Evolutionary conservation across 2,329 filamentous ascomycete genomes (phyloP).

Genomic region (Diaporthe ampelina): DNA sequence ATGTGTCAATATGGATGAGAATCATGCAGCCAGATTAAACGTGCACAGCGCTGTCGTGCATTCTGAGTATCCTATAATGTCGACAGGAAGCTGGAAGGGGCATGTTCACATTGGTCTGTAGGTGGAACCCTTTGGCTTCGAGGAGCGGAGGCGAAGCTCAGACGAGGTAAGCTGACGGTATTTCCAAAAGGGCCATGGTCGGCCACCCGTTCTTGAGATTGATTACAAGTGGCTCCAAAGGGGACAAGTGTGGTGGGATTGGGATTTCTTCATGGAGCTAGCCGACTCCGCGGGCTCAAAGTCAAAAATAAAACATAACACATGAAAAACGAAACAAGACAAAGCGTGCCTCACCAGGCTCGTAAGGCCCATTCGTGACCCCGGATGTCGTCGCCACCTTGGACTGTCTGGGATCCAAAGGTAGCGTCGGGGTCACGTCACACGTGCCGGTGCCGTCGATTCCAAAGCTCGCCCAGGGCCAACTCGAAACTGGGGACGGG

Average conservation of each 20-base stretch:
- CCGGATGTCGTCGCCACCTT: neutral
- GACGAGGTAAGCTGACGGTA: conserved; percentile 19
- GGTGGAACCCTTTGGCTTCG: neutral
- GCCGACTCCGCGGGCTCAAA: neutral
- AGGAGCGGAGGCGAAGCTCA: conserved; percentile 13
- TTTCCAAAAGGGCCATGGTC: conserved; percentile 1
- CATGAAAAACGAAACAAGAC: conserved; percentile 7
- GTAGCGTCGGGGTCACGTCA: neutral
- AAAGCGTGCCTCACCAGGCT: conserved; percentile 18
- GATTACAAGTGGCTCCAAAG: conserved; percentile 5
- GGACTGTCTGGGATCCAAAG: too few relatives aligned
- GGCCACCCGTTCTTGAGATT: neutral
- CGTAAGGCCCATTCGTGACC: conserved; percentile 3
- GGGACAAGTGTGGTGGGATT: neutral
- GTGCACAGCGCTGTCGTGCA: too few relatives aligned
- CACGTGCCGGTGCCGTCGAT: conserved; percentile 2
- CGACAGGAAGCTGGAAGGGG: neutral
- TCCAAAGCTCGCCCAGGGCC: neutral
- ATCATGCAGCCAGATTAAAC: neutral
- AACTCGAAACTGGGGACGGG: neutral
- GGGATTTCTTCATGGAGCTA: neutral
- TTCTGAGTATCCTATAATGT: neutral
- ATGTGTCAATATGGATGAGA: neutral
- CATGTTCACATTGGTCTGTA: neutral
- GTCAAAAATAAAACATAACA: conserved; percentile 29